Conservation (phyloP, 2,329 filamentous ascomycete genomes). For the Pseudogymnoascus sp. region DNA sequence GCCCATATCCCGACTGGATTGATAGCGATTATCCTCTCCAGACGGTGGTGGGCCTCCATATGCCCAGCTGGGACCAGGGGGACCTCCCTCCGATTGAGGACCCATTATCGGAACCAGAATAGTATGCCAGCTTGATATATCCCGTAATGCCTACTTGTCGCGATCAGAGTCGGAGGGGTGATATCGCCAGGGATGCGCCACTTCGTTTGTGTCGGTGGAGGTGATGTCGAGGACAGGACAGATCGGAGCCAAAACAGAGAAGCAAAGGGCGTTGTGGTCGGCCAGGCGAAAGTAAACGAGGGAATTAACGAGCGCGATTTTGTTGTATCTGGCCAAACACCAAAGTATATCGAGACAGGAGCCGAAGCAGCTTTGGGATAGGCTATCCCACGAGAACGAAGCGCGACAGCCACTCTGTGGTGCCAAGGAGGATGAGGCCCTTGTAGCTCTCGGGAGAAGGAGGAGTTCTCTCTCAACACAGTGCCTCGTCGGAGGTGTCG, state of each 20-base stretch:
- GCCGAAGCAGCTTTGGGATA: background rate
- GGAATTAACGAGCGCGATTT: background rate
- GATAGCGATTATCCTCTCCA: conserved; percentile 16
- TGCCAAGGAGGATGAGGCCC: background rate
- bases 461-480: background rate
- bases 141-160: background rate
- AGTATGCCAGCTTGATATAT: conserved; percentile 1
- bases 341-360: background rate
- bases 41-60: conserved; percentile 15
- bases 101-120: conserved; percentile 22
- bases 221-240: conserved; percentile 1
- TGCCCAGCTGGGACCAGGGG: conserved; percentile 25
- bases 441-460: background rate
- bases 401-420: background rate
- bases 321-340: background rate
- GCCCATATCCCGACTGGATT: conserved; percentile 19
- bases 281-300: background rate
- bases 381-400: background rate
- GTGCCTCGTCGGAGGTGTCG: background rate
- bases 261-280: background rate
- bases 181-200: conserved; percentile 15
- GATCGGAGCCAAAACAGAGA: background rate
- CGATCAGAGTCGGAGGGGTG: conserved; percentile 11
- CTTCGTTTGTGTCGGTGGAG: conserved; percentile 15
- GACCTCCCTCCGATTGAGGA: conserved; percentile 31